These are phyloP conservation scores for Conticribra weissflogii DNA, from an alignment of 108 stramenopile genomes.

Conservation along the genomic window DNA sequence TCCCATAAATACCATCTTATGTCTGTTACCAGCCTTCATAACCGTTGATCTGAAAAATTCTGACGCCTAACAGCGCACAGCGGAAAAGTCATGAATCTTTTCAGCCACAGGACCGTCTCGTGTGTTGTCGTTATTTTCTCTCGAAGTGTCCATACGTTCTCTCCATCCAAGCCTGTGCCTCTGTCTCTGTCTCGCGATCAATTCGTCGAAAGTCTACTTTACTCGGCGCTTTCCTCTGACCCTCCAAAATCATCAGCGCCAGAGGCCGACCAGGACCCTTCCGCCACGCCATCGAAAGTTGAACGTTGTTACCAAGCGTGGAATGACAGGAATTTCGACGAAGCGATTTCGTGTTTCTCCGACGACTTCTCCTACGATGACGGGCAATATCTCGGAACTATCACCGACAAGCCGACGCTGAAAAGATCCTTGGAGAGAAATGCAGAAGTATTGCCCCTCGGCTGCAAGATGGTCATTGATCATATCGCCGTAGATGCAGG, in stretches of 20 bases:
- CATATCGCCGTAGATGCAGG: slow-evolving; percentile 4
- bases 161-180: too few species aligned
- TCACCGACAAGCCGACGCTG: slow-evolving; percentile 8
- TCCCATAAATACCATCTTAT: too few species aligned
- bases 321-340: slow-evolving; percentile 50
- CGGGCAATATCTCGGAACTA: slow-evolving; percentile 12
- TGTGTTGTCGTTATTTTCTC: too few species aligned
- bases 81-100: too few species aligned
- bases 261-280: background rate
- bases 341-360: slow-evolving; percentile 33
- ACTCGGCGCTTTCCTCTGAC: background rate
- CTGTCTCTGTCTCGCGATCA: too few species aligned
- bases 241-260: background rate
- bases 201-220: too few species aligned
- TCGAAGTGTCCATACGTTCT: too few species aligned
- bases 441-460: background rate
- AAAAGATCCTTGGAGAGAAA: slow-evolving; percentile 3
- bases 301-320: slow-evolving; percentile 40
- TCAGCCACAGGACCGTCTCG: too few species aligned
- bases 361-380: slow-evolving; percentile 25
- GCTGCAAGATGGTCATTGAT: slow-evolving; percentile 1
- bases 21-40: too few species aligned
- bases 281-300: slow-evolving; percentile 12
- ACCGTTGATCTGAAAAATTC: too few species aligned
- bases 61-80: too few species aligned